Evolutionary conservation across 2,329 filamentous ascomycete genomes (phyloP).

Genomic region (Xylariaceae sp.): DNA sequence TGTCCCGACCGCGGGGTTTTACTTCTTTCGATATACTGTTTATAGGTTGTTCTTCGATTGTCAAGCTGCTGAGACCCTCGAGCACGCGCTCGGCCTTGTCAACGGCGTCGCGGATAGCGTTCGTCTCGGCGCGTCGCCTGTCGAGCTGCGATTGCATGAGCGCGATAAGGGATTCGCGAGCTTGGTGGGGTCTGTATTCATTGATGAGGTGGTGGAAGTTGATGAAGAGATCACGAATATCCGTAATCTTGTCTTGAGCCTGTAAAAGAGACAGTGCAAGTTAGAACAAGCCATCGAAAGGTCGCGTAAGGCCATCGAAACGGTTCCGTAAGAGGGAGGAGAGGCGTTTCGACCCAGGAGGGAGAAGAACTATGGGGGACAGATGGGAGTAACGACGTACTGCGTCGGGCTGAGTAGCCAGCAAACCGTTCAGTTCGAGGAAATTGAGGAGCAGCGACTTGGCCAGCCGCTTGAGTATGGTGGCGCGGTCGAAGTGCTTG

Average conservation of each 20-base stretch:
- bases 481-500: constrained; percentile 56
- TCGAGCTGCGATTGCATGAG: constrained; percentile 60
- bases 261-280: constrained; percentile 30
- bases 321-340: not conserved
- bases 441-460: constrained; percentile 87
- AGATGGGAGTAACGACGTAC: constrained; percentile 28
- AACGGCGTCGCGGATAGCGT: constrained; percentile 65
- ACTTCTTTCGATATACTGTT: constrained; percentile 7
- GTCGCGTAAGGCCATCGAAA: too few species aligned
- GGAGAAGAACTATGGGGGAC: not conserved
- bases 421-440: constrained; percentile 70
- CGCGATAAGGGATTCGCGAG: constrained; percentile 68
- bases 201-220: constrained; percentile 94
- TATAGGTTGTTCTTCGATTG: constrained; percentile 26
- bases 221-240: constrained; percentile 76
- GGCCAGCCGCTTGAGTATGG: constrained; percentile 69
- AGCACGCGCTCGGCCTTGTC: constrained; percentile 70
- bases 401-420: constrained; percentile 59
- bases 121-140: constrained; percentile 61
- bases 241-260: constrained; percentile 65
- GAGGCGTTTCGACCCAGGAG: not conserved
- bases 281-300: too few species aligned
- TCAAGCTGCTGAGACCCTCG: constrained; percentile 57
- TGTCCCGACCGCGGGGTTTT: constrained; percentile 11
- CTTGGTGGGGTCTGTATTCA: constrained; percentile 65